phyloP scores from a whole-genome alignment of 306 rosid species.

The Medicago ruthenica region DNA sequence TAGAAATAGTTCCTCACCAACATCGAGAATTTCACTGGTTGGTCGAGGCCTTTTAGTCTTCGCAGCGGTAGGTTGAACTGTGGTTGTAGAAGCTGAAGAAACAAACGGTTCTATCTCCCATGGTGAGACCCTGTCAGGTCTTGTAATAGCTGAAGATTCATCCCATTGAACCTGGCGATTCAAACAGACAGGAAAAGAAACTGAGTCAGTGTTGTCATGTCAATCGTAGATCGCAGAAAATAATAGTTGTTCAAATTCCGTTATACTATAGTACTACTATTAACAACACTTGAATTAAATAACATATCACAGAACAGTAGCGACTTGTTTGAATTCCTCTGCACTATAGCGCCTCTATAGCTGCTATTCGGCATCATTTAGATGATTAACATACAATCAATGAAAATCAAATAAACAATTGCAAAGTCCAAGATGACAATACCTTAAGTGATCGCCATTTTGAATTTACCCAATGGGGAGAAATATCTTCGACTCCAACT shows the following conservation, averaged over 20 bases:
- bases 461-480: slow-evolving; percentile 77
- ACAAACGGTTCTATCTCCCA: slow-evolving; percentile 93
- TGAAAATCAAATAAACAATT: slow-evolving; percentile 4
- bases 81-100: slow-evolving; percentile 54
- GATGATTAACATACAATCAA: slow-evolving; percentile 7
- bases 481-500: slow-evolving; percentile 78
- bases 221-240: not conserved
- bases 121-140: slow-evolving; percentile 93
- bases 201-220: not conserved
- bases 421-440: slow-evolving; percentile 36
- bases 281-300: not conserved
- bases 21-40: slow-evolving; percentile 59
- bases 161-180: slow-evolving; percentile 92
- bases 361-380: not conserved
- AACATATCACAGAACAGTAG: not conserved
- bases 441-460: slow-evolving; percentile 92
- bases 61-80: slow-evolving; percentile 54
- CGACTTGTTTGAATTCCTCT: not conserved
- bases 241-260: not conserved
- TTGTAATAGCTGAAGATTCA: slow-evolving; percentile 73
- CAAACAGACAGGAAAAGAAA: slow-evolving; percentile 12
- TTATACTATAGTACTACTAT: not conserved
- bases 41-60: slow-evolving; percentile 89
- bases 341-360: not conserved
- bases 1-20: slow-evolving; percentile 52